A percentile compares a stretch with the other conserved stretches of the same genome.
phyloP scores from a whole-genome alignment of 768 basidiomycete genomes.

The Rossbeevera mucosa region DNA sequence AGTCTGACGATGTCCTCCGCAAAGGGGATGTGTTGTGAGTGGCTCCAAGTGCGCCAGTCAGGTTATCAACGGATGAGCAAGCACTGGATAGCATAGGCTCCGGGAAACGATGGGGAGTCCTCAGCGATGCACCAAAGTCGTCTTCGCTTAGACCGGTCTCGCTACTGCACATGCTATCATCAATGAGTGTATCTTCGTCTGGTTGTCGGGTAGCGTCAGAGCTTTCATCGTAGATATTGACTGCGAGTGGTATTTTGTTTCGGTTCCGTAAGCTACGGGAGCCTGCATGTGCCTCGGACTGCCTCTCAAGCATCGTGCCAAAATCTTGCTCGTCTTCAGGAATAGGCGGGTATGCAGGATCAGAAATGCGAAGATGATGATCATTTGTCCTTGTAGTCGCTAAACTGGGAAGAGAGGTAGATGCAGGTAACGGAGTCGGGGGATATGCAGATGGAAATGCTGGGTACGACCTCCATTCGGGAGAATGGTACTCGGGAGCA shows the following conservation, averaged over 20 bases:
- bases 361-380: conserved; percentile 3
- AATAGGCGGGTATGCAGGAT: conserved; percentile 27
- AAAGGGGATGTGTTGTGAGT: conserved; percentile 36
- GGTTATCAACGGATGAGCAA: conserved; percentile 24
- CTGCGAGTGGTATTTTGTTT: conserved; percentile 35
- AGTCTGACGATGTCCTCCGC: conserved; percentile 42
- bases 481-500: conserved; percentile 34
- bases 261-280: conserved; percentile 60
- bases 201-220: conserved; percentile 4
- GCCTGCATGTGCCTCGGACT: conserved; percentile 57
- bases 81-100: conserved; percentile 18
- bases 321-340: conserved; percentile 58
- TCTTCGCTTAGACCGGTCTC: conserved; percentile 38
- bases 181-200: conserved; percentile 20
- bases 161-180: conserved; percentile 26
- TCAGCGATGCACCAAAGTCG: conserved; percentile 61
- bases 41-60: conserved; percentile 36
- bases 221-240: conserved; percentile 23
- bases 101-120: conserved; percentile 47
- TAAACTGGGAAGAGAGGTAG: conserved; percentile 30
- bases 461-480: conserved; percentile 73
- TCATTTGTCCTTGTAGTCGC: conserved; percentile 3
- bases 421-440: conserved; percentile 52
- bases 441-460: conserved; percentile 77
- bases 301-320: conserved; percentile 64